These are phyloP conservation scores for Chlamydomonas reinhardtii DNA, from an alignment of 163 green algal species.

Conservation along the genomic window DNA sequence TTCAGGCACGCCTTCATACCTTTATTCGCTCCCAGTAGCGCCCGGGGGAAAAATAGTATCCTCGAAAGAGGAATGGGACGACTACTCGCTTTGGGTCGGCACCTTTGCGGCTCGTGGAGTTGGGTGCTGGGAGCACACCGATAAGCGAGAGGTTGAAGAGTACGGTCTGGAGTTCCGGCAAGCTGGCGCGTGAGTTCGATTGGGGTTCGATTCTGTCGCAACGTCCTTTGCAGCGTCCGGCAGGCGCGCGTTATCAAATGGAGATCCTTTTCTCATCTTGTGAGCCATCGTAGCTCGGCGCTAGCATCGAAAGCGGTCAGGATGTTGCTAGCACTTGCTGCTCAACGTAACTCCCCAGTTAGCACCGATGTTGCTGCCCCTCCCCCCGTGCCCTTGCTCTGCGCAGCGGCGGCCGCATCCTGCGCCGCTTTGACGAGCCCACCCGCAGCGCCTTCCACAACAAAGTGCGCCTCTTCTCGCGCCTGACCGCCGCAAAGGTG, in stretches of 20 bases:
- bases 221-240: background rate
- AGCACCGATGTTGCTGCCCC: no score
- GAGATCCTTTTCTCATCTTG: background rate
- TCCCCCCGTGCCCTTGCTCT: no score
- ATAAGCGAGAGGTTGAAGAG: background rate
- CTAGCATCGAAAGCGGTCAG: no score
- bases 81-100: conserved; percentile 4
- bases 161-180: background rate
- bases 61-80: background rate
- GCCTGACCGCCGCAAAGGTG: background rate
- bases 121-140: background rate
- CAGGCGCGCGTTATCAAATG: no score
- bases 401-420: background rate
- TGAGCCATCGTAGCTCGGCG: no score
- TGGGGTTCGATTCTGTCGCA: background rate
- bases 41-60: background rate
- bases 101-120: background rate
- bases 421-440: conserved; percentile 1
- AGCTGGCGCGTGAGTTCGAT: background rate
- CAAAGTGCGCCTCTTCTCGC: conserved; percentile 5
- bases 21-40: background rate
- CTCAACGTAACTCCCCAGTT: no score
- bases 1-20: background rate
- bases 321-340: background rate
- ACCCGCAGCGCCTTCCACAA: conserved; percentile 2